A percentile compares a stretch with the other conserved stretches of the same genome.
Evolutionary conservation across 805 yeast genomes (phyloP).

Genomic region (Candida maris): DNA sequence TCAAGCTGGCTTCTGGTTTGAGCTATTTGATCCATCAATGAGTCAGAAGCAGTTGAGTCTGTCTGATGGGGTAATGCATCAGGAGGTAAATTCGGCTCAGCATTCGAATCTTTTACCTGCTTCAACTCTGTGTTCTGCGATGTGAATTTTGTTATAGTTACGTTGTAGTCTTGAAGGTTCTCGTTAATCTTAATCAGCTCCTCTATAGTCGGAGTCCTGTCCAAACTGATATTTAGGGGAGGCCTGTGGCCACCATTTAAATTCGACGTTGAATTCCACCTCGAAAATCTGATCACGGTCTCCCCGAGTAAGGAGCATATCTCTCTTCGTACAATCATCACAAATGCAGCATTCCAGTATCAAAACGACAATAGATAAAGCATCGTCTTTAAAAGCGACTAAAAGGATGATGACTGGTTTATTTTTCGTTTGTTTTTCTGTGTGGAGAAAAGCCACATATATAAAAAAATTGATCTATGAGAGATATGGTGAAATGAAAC

Average conservation of each 20-base stretch:
- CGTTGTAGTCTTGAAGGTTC: conserved; percentile 14
- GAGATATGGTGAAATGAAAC: too few relatives aligned
- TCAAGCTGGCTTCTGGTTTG: conserved; percentile 8
- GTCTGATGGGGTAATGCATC: not conserved
- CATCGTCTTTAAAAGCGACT: too few relatives aligned
- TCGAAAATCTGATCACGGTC: too few relatives aligned
- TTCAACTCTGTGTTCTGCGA: not conserved
- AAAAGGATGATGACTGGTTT: too few relatives aligned
- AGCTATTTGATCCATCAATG: conserved; percentile 7
- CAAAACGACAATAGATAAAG: too few relatives aligned
- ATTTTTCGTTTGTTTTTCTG: too few relatives aligned
- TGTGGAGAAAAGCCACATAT: too few relatives aligned
- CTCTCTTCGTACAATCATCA: too few relatives aligned
- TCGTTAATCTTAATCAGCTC: conserved; percentile 15
- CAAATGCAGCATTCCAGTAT: too few relatives aligned
- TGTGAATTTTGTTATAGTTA: conserved; percentile 7
- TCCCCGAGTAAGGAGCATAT: too few relatives aligned
- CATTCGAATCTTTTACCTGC: not conserved
- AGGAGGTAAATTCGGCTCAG: not conserved
- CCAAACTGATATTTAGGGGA: not conserved
- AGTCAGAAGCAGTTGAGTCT: not conserved
- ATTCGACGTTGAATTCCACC: not conserved
- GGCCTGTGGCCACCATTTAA: conserved; percentile 3
- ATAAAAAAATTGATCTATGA: too few relatives aligned
- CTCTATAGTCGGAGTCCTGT: conserved; percentile 14